These are phyloP conservation scores for Albophoma yamanashiensis DNA, from an alignment of 2,329 filamentous ascomycete genomes.

Conservation along the genomic window DNA sequence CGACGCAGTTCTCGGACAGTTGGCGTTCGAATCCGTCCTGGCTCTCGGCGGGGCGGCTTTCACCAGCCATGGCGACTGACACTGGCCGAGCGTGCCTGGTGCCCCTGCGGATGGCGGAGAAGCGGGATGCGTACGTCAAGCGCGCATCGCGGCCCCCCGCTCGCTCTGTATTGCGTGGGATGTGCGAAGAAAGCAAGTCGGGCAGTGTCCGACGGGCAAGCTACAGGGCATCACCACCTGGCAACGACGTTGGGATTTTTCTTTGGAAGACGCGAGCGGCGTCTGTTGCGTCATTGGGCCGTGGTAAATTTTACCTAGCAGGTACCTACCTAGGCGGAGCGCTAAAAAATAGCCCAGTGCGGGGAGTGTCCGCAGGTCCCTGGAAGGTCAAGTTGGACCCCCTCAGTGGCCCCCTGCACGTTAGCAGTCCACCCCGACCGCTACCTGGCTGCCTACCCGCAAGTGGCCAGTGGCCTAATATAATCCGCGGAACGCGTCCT, in stretches of 20 bases:
- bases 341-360: too few species aligned
- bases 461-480: neutral
- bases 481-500: neutral
- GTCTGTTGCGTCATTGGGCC: neutral
- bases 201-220: neutral
- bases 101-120: neutral
- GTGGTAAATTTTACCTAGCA: too few species aligned
- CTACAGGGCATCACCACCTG: neutral
- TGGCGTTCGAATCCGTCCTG: constrained; percentile 2
- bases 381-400: neutral
- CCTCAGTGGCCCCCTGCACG: too few species aligned
- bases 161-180: neutral
- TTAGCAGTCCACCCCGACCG: too few species aligned
- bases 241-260: neutral
- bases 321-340: too few species aligned
- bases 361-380: neutral
- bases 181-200: neutral
- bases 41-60: neutral
- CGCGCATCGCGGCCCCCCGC: neutral
- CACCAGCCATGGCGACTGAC: neutral
- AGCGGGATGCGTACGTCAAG: neutral
- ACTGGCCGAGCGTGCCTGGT: neutral
- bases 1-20: constrained; percentile 73
- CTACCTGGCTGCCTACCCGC: too few species aligned
- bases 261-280: neutral